Base-by-base conservation (phyloP, 495 filamentous ascomycete genomes). In the Collariella sp. region DNA sequence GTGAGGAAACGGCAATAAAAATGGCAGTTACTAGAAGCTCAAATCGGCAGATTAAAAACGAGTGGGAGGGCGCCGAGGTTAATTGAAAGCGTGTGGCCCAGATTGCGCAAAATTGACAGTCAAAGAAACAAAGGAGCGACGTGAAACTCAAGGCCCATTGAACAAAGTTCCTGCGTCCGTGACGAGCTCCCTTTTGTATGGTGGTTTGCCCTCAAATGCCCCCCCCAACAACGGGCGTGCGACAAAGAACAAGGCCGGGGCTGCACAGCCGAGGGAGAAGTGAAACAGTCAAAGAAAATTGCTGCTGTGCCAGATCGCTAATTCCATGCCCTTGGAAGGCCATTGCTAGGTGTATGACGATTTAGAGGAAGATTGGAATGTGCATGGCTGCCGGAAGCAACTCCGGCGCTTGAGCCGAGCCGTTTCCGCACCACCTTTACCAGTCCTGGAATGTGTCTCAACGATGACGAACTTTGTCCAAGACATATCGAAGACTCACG, bases 41-140 rank as follows among this genome's bases (percentile, higher is more conserved):
- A 47, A 13, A 18, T 18, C 46, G 35, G 40, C 43, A 2, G 40
- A 22, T 23, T 47, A 45, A 45, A 55, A 42, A 29, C n/a, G 52
- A 48, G 36, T 35, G 52, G 44, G 18, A 42, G 11, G 36, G 44
- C 24, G 48, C 23, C 31, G 23, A 45, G 31, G 16, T 3, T 10
- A n/a, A 38, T 11, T 47, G 54, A 55, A 49, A 34, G 50, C 58
- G 50, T 4, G 54, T 53, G 42, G 54, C 34, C 31, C 35, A 22
- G 16, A 45, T 42, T 38, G 46, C 18, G 45, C 55, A 40, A 53
- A n/a, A 55, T 4, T 7, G 26, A 56, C 46, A 33, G 20, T 38
- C 38, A 62, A 49, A 51, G 46, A 62, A 62, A 67, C 55, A 65
- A 65, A 68, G 59, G 63, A 68, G 57, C 56, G 61, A 31, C 55